Conservation (phyloP, 2,329 filamentous ascomycete genomes). For the Diaporthe nobilis region DNA sequence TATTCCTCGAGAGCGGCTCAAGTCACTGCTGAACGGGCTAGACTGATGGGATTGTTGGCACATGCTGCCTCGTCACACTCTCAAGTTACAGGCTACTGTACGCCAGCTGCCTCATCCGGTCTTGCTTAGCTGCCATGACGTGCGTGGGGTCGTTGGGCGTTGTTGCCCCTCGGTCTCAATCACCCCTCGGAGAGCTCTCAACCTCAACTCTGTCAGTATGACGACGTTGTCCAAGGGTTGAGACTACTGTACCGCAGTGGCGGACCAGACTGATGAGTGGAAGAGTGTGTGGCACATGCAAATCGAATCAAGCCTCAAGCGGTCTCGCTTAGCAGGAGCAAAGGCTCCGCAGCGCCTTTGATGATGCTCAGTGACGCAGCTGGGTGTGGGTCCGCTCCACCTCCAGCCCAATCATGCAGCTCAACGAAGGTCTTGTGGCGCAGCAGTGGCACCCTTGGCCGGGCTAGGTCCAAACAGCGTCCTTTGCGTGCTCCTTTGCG, state of each 20-base stretch:
- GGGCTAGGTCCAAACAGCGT: background rate
- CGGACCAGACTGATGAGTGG: too few relatives aligned
- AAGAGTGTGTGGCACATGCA: constrained; percentile 25
- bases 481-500: background rate
- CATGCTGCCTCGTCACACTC: constrained; percentile 23
- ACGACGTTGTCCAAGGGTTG: constrained; percentile 15
- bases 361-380: constrained; percentile 24
- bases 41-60: constrained; percentile 6
- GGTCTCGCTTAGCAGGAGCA: constrained; percentile 5
- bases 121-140: constrained; percentile 10
- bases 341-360: background rate
- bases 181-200: background rate
- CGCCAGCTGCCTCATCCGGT: constrained; percentile 19
- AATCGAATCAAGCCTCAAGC: constrained; percentile 19
- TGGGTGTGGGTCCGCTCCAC: background rate
- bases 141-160: constrained; percentile 25
- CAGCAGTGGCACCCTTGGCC: constrained; percentile 17
- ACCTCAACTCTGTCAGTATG: constrained; percentile 19
- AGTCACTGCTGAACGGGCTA: background rate
- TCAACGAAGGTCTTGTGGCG: background rate
- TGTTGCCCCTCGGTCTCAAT: background rate
- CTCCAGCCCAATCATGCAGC: background rate
- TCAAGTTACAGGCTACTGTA: background rate
- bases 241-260: background rate
- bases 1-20: background rate